Evolutionary conservation across 371 early-diverging fungal species (phyloP), one percentile per base, ranked within the genome.

Genomic region (Blyttiomyces sp.): DNA sequence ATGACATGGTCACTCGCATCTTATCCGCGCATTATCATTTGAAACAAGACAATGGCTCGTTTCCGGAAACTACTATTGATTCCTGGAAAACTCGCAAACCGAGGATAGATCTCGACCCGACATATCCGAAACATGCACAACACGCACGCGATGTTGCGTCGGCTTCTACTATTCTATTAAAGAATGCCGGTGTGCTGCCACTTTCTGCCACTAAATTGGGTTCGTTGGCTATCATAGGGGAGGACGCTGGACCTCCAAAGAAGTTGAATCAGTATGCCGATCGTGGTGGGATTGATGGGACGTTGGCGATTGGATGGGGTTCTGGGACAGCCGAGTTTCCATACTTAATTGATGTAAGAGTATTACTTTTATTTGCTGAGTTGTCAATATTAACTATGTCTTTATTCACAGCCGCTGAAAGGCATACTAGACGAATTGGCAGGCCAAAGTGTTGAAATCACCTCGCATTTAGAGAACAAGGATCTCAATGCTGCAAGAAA

Each of bases 291-390:
- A 28, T 45, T 27, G 54, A 60, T 19, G 87, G 84, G 17, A 80
- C 78, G 6, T 62, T 86, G 19, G 83, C 85, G 39, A 72, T 77
- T 62, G 86, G 86, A 21, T 84, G 86, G 84, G 87, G 87, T 1
- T 80, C 80, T 44, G 87, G 87, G 44, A 77, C 84, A 19, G 64
- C 76, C 26, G 59, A 70, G n/a, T 86, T 76, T 70, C 80, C 84
- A 19, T 85, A 84, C 59, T 34, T 85, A n/a, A 63, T 84, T 46
- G 72, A 76, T 4, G 74, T 73, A 59, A 50, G 56, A n/a, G n/a
- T 17, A n/a, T 28, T 31, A 24, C 49, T 31, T 36, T 48, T 5
- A 7, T 21, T 34, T 46, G 19, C 30, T 26, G 27, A 23, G 4
- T 11, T 4, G 13, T 9, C 19, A 9, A n/a, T 13, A 7, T 13